Percentiles rank a stretch among this genome's conserved stretches.
Conservation (phyloP, 257 asterid species). For the Solanum sitiens region DNA sequence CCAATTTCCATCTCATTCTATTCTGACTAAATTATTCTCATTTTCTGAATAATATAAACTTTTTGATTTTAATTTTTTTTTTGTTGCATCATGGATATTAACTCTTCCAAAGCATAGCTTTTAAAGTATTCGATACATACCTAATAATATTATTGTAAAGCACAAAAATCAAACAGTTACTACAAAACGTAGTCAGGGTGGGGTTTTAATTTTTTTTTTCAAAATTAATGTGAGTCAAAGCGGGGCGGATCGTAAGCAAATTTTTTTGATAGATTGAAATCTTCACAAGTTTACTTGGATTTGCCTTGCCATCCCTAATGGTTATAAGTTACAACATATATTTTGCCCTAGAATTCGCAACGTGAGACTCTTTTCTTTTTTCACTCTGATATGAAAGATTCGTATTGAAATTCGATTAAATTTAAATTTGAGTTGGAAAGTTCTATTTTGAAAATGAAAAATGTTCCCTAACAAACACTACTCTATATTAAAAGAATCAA, state of each 20-base stretch:
- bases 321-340: not conserved
- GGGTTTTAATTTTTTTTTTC: too few relatives aligned
- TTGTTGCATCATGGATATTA: too few relatives aligned
- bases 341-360: not conserved
- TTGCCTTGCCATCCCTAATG: too few relatives aligned
- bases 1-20: not conserved
- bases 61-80: not conserved
- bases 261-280: too few relatives aligned
- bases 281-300: too few relatives aligned
- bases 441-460: too few relatives aligned
- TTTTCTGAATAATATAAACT: not conserved
- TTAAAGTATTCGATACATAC: rapidly evolving
- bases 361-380: not conserved
- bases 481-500: not conserved
- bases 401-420: too few relatives aligned
- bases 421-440: too few relatives aligned
- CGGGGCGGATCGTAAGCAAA: too few relatives aligned
- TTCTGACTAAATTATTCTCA: not conserved
- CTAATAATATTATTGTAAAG: not conserved
- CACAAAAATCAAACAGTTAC: not conserved
- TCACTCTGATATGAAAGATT: rapidly evolving
- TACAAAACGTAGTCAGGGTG: too few relatives aligned
- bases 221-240: too few relatives aligned
- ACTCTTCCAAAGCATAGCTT: too few relatives aligned
- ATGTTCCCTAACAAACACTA: not conserved